phyloP scores from a whole-genome alignment of 768 basidiomycete species.

The Lentinus brumalis region DNA sequence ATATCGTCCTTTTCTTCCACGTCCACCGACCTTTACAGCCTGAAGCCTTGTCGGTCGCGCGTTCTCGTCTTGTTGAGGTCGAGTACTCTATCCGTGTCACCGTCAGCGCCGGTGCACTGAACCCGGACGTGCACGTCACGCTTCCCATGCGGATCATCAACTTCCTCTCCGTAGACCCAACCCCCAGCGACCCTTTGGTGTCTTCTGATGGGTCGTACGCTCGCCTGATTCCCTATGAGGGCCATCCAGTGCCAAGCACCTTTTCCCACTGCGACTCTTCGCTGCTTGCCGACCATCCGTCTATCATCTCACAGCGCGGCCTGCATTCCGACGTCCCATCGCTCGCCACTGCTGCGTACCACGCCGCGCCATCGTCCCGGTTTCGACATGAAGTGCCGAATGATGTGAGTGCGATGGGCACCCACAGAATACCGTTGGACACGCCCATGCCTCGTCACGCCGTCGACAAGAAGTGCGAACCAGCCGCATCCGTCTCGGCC shows the following conservation, averaged over 20 bases:
- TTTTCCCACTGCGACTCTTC: neutral
- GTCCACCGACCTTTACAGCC: slow-evolving; percentile 41
- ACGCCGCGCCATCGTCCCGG: no score
- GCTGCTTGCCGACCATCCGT: neutral
- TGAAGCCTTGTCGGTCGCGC: slow-evolving; percentile 67
- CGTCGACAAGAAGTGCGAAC: no score
- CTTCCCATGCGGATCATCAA: slow-evolving; percentile 80
- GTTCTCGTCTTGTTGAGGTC: slow-evolving; percentile 75
- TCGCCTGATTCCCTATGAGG: slow-evolving; percentile 10
- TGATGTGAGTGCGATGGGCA: no score
- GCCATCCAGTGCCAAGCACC: neutral
- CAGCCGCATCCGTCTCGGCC: neutral
- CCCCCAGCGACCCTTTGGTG: slow-evolving; percentile 40
- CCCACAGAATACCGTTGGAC: no score
- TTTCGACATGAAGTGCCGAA: no score
- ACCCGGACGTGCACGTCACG: slow-evolving; percentile 66
- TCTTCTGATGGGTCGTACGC: slow-evolving; percentile 16
- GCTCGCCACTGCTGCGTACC: no score
- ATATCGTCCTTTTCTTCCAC: neutral
- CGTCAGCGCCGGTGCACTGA: slow-evolving; percentile 57
- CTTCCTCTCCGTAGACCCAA: slow-evolving; percentile 85
- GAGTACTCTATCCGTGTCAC: slow-evolving; percentile 70
- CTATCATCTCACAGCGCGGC: neutral
- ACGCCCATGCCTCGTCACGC: no score
- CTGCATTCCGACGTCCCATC: neutral